Conservation (phyloP, 2,329 filamentous ascomycete genomes). For the Ascosphaera aggregata region DNA sequence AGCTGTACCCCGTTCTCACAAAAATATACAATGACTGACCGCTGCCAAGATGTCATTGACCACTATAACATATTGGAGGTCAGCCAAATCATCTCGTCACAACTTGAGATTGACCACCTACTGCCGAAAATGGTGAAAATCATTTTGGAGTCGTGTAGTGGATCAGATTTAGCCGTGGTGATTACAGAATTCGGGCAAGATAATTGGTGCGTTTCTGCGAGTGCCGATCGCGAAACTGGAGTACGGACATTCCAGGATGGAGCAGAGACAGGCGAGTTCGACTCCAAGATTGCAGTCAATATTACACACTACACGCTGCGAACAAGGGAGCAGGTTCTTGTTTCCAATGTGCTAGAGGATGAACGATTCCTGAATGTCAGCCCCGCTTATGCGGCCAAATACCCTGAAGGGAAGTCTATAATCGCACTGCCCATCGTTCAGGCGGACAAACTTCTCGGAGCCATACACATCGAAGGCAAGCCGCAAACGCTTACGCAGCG, state of each 20-base stretch:
- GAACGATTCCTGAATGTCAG: conserved; percentile 40
- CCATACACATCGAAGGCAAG: conserved; percentile 37
- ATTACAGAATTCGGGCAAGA: conserved; percentile 34
- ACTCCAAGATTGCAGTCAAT: conserved; percentile 36
- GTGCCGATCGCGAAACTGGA: conserved; percentile 31
- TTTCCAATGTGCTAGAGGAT: conserved; percentile 39
- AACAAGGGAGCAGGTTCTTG: conserved; percentile 38
- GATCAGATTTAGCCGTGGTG: conserved; percentile 35
- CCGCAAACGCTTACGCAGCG: conserved; percentile 42
- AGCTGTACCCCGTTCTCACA: neutral
- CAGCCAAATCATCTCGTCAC: conserved; percentile 40
- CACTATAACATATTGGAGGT: conserved; percentile 39
- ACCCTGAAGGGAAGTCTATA: conserved; percentile 34
- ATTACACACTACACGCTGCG: conserved; percentile 38
- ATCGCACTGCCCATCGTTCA: conserved; percentile 40
- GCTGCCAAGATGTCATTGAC: conserved; percentile 35
- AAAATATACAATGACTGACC: conserved; percentile 12
- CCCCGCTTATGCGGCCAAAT: conserved; percentile 29
- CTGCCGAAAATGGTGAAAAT: conserved; percentile 40
- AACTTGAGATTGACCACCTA: conserved; percentile 38
- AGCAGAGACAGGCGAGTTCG: conserved; percentile 31
- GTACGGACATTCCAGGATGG: conserved; percentile 29
- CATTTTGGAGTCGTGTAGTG: conserved; percentile 38
- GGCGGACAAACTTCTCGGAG: conserved; percentile 33
- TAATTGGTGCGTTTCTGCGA: conserved; percentile 37